Evolutionary conservation across 225 moss, liverwort and hornwort genomes (phyloP), one percentile per base, ranked within the genome.

Genomic region (Antitrichia curtipendula): DNA sequence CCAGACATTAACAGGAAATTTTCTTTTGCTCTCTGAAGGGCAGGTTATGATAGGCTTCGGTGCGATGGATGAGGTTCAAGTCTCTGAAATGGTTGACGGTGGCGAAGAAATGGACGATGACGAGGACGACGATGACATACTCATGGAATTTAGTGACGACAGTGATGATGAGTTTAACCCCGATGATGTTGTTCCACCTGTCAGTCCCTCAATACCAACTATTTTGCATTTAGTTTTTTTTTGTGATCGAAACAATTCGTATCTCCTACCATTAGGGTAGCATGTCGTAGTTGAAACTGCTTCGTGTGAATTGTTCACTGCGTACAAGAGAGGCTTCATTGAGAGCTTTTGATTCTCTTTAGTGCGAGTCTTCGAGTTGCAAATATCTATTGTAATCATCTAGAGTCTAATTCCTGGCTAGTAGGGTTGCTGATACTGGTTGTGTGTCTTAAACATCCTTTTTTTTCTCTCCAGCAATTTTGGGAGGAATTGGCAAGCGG

Each of bases 1-100:
- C 36, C 74, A 20, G 80, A 69, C 45, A 75, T 66, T 94, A 84
- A 94, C 88, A 86, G 84, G 81, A 89, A 84, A 45, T 77, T 16
- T 72, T 68, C 65, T 66, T 91, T 90, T 80, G 59, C 86, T 89
- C 75, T 90, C 80, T 92, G 91, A 93, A 89, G 90, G 90, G 88
- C 94, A 97, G 97, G 94, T 98, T 84, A 89, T 99, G 92, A 95
- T 97, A 80, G 97, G 98, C 52, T 96, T 94, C 85, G 95, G 97
- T 49, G 94, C 93, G 84, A 94, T 94, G 90, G 96, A 97, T 85
- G 94, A 92, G 90, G 90, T 99, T 63, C 97, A 97, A 91, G 93
- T 99, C 38, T 93, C 96, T 40, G 97, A 96, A 89, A 90, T 96
- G 89, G 91, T 92, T 68, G 97, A 96, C 66, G 93, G 88, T 85